These are phyloP conservation scores for Biscutella laevigata DNA, from an alignment of 441 rosid genomes.

Conservation along the genomic window DNA sequence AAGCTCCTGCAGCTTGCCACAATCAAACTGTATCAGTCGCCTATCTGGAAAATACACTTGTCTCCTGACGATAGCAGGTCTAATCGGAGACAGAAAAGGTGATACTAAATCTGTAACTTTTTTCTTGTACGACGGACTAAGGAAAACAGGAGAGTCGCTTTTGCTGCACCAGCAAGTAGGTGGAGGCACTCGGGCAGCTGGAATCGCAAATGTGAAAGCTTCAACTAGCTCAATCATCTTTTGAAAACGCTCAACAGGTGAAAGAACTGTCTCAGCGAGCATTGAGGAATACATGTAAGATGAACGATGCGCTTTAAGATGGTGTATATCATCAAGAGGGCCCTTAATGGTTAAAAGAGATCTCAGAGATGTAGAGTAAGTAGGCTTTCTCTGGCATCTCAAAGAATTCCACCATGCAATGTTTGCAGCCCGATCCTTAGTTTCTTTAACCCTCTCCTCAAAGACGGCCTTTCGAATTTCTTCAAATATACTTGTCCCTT, in stretches of 20 bases:
- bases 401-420: conserved; percentile 99
- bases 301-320: conserved; percentile 38
- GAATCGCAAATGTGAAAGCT: conserved; percentile 90
- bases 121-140: conserved; percentile 50
- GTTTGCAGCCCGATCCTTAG: conserved; percentile 67
- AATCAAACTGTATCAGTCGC: conserved; percentile 95
- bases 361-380: conserved; percentile 64
- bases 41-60: conserved; percentile 98
- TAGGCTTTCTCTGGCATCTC: conserved; percentile 81
- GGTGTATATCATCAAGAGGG: conserved; percentile 52
- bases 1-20: conserved; percentile 99
- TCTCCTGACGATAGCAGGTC: conserved; percentile 95
- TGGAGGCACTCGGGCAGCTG: conserved; percentile 81
- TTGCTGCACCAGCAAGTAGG: conserved; percentile 92
- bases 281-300: conserved; percentile 60
- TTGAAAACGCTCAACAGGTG: conserved; percentile 85
- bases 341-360: conserved; percentile 51
- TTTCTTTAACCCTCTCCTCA: conserved; percentile 76
- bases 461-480: conserved; percentile 69
- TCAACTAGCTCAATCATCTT: conserved; percentile 77
- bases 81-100: conserved; percentile 76
- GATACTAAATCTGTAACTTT: conserved; percentile 61
- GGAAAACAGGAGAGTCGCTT: conserved; percentile 49
- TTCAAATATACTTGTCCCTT: conserved; percentile 76
- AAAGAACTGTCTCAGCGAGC: conserved; percentile 79